Evolutionary conservation across 177 flowering plant species (phyloP), one percentile per base, ranked within the genome.

Genomic region (Vitis hybrid): DNA sequence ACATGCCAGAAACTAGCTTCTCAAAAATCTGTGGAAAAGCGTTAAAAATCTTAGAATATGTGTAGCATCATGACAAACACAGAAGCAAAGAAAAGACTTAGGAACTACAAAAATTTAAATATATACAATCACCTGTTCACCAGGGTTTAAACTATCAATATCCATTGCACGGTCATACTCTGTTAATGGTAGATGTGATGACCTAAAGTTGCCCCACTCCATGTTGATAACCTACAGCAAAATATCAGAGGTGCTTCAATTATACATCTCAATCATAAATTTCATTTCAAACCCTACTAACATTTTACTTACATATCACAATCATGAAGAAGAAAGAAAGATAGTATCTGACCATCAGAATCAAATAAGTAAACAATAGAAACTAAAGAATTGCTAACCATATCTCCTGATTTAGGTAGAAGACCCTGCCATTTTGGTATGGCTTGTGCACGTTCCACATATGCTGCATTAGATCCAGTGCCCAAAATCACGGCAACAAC

Each of bases 151-250:
- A 81, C 92, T 89, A 70, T 92, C 97, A 59, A 57, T 68, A 84
- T 92, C 97, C 64, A 92, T 57, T 31, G 87, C 83, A 12, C 75
- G 75, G 72, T 92, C 95, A 82, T 84, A 92, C 48, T 87, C 95
- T 33, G 97, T 88, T 19, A 87, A n/a, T 20, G 95, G 97, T 75
- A 92, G 86, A 75, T 90, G 90, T 31, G 94, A 84, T 49, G 92
- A 86, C 65, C 83, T 79, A 76, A 92, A 90, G 80, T 87, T 92
- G 29, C 95, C 97, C 97, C 97, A 92, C 74, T 92, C 97, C 91
- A 86, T 92, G 81, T 92, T 92, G 74, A 92, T 86, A 57, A 90
- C 97, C 97, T 92, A 60, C 60, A 70, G 13, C 15, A 7, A 50
- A 33, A 62, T 39, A 39, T 39, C 48, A 39, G 12, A 26, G 49